Evolutionary conservation across 139 green algal species (phyloP).

Genomic region (Auxenochlorella pyrenoidosa): DNA sequence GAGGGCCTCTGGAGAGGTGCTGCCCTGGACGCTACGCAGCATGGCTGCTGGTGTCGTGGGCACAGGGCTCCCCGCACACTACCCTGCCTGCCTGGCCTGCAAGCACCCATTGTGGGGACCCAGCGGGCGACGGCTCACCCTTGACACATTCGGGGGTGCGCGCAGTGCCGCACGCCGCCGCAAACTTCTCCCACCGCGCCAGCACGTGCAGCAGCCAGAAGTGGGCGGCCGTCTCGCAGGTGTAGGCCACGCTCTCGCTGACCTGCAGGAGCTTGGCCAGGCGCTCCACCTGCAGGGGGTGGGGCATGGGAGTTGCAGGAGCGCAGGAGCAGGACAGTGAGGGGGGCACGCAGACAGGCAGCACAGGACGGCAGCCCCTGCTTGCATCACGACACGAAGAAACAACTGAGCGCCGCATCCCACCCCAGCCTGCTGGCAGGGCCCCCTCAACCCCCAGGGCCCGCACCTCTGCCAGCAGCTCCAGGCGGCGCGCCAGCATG

Average conservation of each 20-base stretch:
- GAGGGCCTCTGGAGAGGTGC: neutral
- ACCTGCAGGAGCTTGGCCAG: conserved; percentile 77
- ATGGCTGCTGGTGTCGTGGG: too few relatives aligned
- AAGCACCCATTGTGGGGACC: too few relatives aligned
- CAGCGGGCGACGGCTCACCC: neutral
- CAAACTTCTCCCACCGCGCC: conserved; percentile 84
- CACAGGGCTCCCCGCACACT: too few relatives aligned
- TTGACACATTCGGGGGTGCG: conserved; percentile 40
- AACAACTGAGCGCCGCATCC: too few relatives aligned
- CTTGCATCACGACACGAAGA: too few relatives aligned
- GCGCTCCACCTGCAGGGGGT: conserved; percentile 68
- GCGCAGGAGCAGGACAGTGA: too few relatives aligned
- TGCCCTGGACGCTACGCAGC: too few relatives aligned
- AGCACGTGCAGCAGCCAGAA: conserved; percentile 99
- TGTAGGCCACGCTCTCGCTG: conserved; percentile 83
- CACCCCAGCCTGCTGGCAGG: too few relatives aligned
- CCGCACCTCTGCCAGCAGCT: conserved; percentile 86
- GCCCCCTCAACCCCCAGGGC: too few relatives aligned
- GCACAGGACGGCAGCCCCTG: too few relatives aligned
- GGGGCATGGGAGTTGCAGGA: neutral
- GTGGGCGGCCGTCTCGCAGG: conserved; percentile 95
- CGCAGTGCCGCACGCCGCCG: conserved; percentile 36
- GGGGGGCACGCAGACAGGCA: too few relatives aligned
- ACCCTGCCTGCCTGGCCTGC: neutral
- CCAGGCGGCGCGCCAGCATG: conserved; percentile 90